Evolutionary conservation across 2,329 filamentous ascomycete species (phyloP).

Genomic region (Cercospora berteroae): DNA sequence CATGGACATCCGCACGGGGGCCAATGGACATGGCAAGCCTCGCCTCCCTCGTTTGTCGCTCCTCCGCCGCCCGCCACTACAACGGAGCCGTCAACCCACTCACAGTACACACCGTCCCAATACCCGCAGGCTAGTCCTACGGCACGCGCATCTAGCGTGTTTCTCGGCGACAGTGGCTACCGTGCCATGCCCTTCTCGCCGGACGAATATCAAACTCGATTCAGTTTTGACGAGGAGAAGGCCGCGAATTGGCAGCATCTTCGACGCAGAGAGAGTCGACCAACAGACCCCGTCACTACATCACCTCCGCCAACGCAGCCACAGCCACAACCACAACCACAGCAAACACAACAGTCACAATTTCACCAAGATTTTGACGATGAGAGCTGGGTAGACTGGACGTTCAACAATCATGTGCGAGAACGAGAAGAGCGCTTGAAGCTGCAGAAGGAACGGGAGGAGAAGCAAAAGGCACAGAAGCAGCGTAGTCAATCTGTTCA

Average conservation of each 20-base stretch:
- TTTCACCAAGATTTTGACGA: constrained; percentile 15
- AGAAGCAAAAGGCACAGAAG: not conserved
- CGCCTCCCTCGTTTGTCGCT: not conserved
- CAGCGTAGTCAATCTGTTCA: not conserved
- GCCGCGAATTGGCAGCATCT: constrained; percentile 32
- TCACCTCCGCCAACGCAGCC: not conserved
- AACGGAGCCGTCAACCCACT: not conserved
- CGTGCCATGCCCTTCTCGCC: constrained; percentile 25
- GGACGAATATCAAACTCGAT: constrained; percentile 16
- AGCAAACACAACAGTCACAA: constrained; percentile 8
- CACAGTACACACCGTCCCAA: not conserved
- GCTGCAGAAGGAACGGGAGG: constrained; percentile 2
- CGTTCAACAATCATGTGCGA: constrained; percentile 15
- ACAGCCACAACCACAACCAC: constrained; percentile 1
- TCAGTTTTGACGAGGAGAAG: constrained; percentile 16
- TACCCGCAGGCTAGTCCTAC: not conserved
- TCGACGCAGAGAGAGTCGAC: not conserved
- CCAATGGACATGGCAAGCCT: constrained; percentile 6
- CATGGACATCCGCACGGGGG: constrained; percentile 7
- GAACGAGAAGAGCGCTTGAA: constrained; percentile 12
- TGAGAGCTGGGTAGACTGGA: constrained; percentile 14
- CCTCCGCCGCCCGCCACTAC: not conserved
- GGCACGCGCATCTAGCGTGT: not conserved
- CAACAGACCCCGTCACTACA: not conserved
- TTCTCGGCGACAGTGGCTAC: constrained; percentile 22